Conservation (phyloP, 2,329 filamentous ascomycete genomes). For the Alternaria sp. region DNA sequence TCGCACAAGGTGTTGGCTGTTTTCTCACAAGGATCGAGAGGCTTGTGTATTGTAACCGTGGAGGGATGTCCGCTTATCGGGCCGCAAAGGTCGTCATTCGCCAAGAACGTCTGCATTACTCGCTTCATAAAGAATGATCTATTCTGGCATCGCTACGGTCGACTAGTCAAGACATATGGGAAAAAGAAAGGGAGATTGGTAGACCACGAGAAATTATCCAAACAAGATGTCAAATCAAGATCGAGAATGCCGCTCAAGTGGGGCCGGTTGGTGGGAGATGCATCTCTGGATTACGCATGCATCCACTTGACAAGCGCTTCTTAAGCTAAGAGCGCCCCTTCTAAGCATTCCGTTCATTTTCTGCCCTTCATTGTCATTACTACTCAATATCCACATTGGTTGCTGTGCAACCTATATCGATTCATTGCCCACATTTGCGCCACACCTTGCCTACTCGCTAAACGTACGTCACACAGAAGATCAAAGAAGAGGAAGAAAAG, state of each 20-base stretch:
- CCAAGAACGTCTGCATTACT: background rate
- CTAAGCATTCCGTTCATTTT: background rate
- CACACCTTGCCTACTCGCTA: constrained; percentile 2
- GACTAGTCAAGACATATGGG: background rate
- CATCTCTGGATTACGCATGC: background rate
- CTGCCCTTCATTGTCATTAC: background rate
- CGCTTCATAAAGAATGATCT: background rate
- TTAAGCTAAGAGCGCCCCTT: background rate
- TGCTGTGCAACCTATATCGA: background rate
- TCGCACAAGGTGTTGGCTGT: background rate
- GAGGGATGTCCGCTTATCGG: constrained; percentile 5
- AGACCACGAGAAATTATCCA: too few relatives aligned
- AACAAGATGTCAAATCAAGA: background rate
- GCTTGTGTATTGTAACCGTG: background rate
- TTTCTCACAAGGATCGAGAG: background rate
- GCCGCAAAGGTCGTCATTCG: constrained; percentile 5
- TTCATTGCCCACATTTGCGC: background rate
- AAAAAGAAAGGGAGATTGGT: too few relatives aligned
- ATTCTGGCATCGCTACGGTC: background rate
- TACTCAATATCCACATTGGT: background rate
- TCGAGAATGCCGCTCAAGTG: constrained; percentile 1
- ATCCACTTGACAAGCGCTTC: background rate
- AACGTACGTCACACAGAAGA: background rate
- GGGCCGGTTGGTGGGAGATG: constrained; percentile 1
- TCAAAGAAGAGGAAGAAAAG: background rate